Percentiles rank a stretch among this genome's conserved stretches.
phyloP scores from a whole-genome alignment of 2,329 filamentous ascomycete species.

The Penicillium sp. region DNA sequence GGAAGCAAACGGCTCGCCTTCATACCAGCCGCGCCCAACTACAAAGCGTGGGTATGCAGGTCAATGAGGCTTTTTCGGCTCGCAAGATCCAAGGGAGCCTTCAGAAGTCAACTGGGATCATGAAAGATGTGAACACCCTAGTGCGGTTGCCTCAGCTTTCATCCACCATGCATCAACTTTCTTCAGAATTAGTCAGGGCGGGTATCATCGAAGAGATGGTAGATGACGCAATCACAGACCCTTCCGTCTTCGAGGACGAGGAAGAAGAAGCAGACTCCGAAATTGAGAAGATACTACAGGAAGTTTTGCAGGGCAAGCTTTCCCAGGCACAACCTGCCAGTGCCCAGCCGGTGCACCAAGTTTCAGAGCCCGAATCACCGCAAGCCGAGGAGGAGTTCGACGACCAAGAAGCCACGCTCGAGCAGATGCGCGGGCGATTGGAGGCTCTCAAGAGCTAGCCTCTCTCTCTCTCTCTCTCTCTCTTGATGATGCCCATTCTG shows the following conservation, averaged over 20 bases:
- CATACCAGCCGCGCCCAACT: conserved; percentile 89
- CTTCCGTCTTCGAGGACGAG: conserved; percentile 69
- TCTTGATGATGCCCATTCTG: background rate
- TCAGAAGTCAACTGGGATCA: conserved; percentile 81
- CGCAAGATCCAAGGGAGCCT: conserved; percentile 95
- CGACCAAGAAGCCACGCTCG: conserved; percentile 85
- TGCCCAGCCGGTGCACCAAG: conserved; percentile 51
- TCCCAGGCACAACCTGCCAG: conserved; percentile 63
- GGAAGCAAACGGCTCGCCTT: conserved; percentile 73
- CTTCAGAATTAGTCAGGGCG: conserved; percentile 85
- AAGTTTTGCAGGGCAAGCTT: conserved; percentile 82
- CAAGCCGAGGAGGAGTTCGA: conserved; percentile 72
- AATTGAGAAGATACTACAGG: conserved; percentile 89
- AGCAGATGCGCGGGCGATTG: conserved; percentile 88
- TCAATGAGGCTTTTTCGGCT: conserved; percentile 93
- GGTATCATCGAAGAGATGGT: conserved; percentile 99
- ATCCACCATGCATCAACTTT: conserved; percentile 85
- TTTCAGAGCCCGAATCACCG: conserved; percentile 35
- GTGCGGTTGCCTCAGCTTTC: conserved; percentile 83
- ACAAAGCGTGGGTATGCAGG: conserved; percentile 92
- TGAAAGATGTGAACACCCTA: conserved; percentile 92
- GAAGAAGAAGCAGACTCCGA: conserved; percentile 79
- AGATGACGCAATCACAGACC: conserved; percentile 76
- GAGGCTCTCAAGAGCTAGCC: conserved; percentile 84
- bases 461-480: too few relatives aligned